phyloP scores from a whole-genome alignment of 257 asterid species.

The Solanum pinnatisectum region DNA sequence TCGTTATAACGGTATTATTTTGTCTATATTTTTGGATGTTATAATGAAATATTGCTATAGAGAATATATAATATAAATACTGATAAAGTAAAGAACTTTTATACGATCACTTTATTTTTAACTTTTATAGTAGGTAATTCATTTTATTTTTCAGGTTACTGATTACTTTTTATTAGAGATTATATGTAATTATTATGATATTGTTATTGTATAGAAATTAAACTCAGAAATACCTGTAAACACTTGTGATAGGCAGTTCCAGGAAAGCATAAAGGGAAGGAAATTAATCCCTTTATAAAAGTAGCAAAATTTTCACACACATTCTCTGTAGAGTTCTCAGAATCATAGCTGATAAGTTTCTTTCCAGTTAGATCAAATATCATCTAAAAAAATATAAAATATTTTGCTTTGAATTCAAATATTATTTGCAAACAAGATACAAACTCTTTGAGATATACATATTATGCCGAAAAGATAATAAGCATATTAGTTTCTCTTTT shows the following conservation, averaged over 20 bases:
- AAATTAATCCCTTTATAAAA: constrained; percentile 69
- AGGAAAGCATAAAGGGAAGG: constrained; percentile 78
- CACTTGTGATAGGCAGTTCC: constrained; percentile 85
- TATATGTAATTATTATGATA: background rate
- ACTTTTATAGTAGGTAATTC: background rate
- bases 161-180: background rate
- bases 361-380: constrained; percentile 80
- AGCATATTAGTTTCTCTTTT: no score
- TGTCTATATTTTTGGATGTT: no score
- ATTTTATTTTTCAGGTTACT: background rate
- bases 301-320: constrained; percentile 59
- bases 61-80: no score
- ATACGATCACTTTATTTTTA: background rate
- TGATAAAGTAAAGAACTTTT: no score
- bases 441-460: no score
- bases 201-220: background rate
- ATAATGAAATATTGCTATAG: no score
- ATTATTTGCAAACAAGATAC: constrained; percentile 45
- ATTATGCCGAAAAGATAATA: no score
- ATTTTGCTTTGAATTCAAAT: constrained; percentile 22
- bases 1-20: no score
- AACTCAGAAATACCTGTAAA: constrained; percentile 37
- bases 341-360: constrained; percentile 67
- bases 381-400: constrained; percentile 41
- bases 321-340: constrained; percentile 50